Evolutionary conservation across 805 yeast species (phyloP).

Genomic region (Millerozyma miso): DNA sequence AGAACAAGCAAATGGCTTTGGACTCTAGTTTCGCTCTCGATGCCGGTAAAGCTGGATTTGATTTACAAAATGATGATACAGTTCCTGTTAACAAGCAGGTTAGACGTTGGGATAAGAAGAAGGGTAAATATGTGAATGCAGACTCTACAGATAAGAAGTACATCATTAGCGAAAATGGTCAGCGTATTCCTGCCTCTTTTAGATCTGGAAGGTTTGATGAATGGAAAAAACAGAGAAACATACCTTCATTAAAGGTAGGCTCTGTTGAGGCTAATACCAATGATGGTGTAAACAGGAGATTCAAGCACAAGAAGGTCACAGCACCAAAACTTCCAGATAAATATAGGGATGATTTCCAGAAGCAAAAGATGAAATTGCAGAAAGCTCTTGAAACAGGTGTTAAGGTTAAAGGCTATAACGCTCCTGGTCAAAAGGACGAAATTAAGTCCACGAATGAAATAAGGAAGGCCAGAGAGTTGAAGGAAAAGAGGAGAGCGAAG

Average conservation of each 20-base stretch:
- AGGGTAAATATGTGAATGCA: slow-evolving; percentile 81
- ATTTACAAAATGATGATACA: slow-evolving; percentile 73
- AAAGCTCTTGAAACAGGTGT: slow-evolving; percentile 76
- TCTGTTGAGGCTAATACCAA: slow-evolving; percentile 40
- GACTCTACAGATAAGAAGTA: slow-evolving; percentile 78
- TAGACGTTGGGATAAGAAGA: slow-evolving; percentile 89
- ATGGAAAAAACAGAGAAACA: slow-evolving; percentile 75
- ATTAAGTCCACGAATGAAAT: slow-evolving; percentile 69
- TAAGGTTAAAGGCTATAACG: slow-evolving; percentile 61
- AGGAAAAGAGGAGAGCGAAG: slow-evolving; percentile 76
- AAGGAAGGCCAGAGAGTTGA: slow-evolving; percentile 64
- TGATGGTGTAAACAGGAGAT: slow-evolving; percentile 38
- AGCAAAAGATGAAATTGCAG: slow-evolving; percentile 76
- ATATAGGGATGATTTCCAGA: slow-evolving; percentile 78
- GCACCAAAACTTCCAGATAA: slow-evolving; percentile 93
- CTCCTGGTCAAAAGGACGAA: slow-evolving; percentile 49
- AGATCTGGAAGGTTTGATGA: slow-evolving; percentile 87
- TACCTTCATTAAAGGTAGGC: slow-evolving; percentile 52
- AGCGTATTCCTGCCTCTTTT: slow-evolving; percentile 84
- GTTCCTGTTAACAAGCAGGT: slow-evolving; percentile 65
- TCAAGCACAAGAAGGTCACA: slow-evolving; percentile 65
- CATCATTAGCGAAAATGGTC: slow-evolving; percentile 94
- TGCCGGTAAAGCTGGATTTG: slow-evolving; percentile 84
- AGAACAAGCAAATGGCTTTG: slow-evolving; percentile 69
- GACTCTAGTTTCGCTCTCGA: slow-evolving; percentile 69